A percentile compares a stretch with the other conserved stretches of the same genome.
Evolutionary conservation across 352 stramenopile genomes (phyloP).

Genomic region (Lagenidium giganteum): DNA sequence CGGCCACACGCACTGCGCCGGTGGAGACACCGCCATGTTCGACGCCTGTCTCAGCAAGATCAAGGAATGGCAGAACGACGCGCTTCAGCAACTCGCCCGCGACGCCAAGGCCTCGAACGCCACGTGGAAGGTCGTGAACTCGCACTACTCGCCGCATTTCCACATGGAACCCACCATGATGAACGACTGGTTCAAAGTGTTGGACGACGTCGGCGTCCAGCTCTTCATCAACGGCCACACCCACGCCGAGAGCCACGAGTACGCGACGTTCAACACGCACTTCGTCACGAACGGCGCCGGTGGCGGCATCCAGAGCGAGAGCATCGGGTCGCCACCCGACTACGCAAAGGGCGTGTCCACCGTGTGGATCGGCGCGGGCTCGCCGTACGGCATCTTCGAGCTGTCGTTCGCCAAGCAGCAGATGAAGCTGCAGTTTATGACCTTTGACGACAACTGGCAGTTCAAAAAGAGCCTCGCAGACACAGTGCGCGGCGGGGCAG

Average conservation of each 20-base stretch:
- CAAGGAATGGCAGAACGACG: conserved; percentile 48
- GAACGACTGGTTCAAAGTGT: conserved; percentile 50
- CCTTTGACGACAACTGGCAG: conserved; percentile 58
- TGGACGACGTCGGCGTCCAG: conserved; percentile 37
- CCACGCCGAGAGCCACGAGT: conserved; percentile 70
- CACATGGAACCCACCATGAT: conserved; percentile 71
- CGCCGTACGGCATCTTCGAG: conserved; percentile 70
- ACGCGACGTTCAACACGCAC: conserved; percentile 59
- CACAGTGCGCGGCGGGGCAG: conserved; percentile 44
- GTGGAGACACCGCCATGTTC: conserved; percentile 47
- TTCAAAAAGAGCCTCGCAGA: conserved; percentile 31
- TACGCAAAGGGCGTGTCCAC: conserved; percentile 39
- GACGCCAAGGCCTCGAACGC: conserved; percentile 50
- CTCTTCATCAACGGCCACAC: conserved; percentile 75
- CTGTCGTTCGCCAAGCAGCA: conserved; percentile 54
- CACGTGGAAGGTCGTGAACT: conserved; percentile 72
- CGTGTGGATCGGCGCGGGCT: conserved; percentile 46
- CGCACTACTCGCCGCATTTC: conserved; percentile 72
- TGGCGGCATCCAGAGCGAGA: conserved; percentile 70
- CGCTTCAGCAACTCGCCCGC: conserved; percentile 40
- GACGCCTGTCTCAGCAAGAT: conserved; percentile 56
- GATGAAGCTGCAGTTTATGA: conserved; percentile 58
- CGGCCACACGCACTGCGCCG: conserved; percentile 42
- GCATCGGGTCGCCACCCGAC: conserved; percentile 40
- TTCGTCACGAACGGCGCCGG: conserved; percentile 72